Evolutionary conservation across 345 rosid species (phyloP).

Genomic region (Jatropha curcas): DNA sequence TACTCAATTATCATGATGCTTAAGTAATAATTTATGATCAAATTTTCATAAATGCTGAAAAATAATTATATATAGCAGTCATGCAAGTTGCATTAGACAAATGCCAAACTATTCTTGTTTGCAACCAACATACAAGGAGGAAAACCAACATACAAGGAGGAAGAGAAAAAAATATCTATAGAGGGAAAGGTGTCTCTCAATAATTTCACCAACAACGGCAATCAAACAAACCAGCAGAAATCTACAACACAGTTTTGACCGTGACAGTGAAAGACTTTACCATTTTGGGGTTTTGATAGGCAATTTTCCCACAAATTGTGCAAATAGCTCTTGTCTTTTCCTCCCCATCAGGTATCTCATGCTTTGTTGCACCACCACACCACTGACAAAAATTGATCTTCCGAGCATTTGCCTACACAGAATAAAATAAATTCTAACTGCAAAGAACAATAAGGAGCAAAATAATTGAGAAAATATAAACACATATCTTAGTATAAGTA

Average conservation of each 20-base stretch:
- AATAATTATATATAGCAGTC: neutral
- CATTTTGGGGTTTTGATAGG: constrained; percentile 97
- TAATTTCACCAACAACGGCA: neutral
- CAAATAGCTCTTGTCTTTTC: constrained; percentile 91
- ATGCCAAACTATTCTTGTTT: neutral
- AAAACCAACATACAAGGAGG: too few relatives aligned
- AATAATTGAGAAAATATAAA: neutral
- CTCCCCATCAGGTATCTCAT: constrained; percentile 88
- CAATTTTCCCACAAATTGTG: constrained; percentile 67
- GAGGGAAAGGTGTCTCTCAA: neutral
- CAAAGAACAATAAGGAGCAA: neutral
- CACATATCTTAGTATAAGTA: too few relatives aligned
- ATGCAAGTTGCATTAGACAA: neutral
- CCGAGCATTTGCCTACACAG: constrained; percentile 52
- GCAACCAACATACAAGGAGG: neutral
- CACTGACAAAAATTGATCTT: constrained; percentile 90
- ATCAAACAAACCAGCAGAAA: neutral
- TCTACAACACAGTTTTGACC: neutral
- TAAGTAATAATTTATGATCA: neutral
- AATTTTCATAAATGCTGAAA: neutral
- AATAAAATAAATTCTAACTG: neutral
- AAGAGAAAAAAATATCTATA: neutral
- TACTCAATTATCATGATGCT: neutral
- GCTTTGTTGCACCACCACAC: constrained; percentile 95
- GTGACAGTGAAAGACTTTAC: constrained; percentile 33